A percentile compares a stretch with the other conserved stretches of the same genome.
Conservation (phyloP, 495 filamentous ascomycete genomes). For the Aspergillus nidulans region DNA sequence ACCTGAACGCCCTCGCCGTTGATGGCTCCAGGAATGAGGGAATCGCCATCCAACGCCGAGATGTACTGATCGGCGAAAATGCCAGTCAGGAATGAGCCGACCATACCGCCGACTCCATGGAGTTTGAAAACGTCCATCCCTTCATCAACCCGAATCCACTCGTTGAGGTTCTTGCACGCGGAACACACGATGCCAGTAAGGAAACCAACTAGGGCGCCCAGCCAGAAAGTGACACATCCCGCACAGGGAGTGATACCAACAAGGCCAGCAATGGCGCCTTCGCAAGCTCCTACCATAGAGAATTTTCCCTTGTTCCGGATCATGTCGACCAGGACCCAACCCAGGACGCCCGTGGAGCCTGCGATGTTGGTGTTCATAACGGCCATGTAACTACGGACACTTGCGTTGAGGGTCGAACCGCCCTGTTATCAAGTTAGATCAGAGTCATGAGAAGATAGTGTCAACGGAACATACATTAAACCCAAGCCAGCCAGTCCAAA, state of each 20-base stretch:
- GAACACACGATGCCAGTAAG: constrained; percentile 51
- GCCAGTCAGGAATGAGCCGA: constrained; percentile 58
- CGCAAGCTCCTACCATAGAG: constrained; percentile 56
- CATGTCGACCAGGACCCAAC: constrained; percentile 58
- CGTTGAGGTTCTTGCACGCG: constrained; percentile 47
- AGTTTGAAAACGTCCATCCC: constrained; percentile 62
- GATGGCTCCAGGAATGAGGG: constrained; percentile 46
- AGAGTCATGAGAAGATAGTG: background rate
- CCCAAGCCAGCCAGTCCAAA: constrained; percentile 60
- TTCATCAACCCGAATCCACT: constrained; percentile 57
- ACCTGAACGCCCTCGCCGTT: constrained; percentile 57
- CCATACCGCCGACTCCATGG: constrained; percentile 58
- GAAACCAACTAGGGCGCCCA: constrained; percentile 55
- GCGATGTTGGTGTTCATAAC: constrained; percentile 61
- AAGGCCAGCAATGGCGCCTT: constrained; percentile 60
- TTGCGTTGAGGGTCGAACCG: constrained; percentile 54
- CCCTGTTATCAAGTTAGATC: constrained; percentile 30
- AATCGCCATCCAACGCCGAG: constrained; percentile 45
- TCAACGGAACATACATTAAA: constrained; percentile 45
- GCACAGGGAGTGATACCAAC: constrained; percentile 63
- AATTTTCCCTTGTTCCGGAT: constrained; percentile 51
- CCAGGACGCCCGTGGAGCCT: constrained; percentile 51
- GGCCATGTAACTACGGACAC: constrained; percentile 53
- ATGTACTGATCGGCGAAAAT: constrained; percentile 52
- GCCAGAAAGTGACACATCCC: constrained; percentile 55